A percentile compares a stretch with the other conserved stretches of the same genome.
phyloP scores from a whole-genome alignment of 2,329 filamentous ascomycete genomes.

The Juglanconis sp. region DNA sequence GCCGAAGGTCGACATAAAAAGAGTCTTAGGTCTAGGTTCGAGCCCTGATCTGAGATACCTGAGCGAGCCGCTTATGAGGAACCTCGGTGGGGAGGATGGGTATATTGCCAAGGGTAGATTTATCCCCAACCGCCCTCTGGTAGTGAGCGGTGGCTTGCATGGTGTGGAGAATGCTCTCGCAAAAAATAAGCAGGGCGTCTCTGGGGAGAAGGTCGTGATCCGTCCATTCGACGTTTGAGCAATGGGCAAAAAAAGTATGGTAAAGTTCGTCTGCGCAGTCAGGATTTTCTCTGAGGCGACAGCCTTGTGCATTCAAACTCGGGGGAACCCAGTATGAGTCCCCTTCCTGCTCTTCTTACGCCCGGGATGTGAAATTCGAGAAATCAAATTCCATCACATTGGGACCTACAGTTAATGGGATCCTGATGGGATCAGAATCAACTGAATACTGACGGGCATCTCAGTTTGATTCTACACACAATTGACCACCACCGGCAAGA shows the following conservation, averaged over 20 bases:
- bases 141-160: slow-evolving; percentile 28
- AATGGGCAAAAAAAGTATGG: not conserved
- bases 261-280: no score
- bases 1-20: slow-evolving; percentile 9
- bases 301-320: no score
- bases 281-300: no score
- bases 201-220: slow-evolving; percentile 26
- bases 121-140: slow-evolving; percentile 26
- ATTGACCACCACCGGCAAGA: no score
- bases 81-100: slow-evolving; percentile 27
- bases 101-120: slow-evolving; percentile 29
- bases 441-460: no score
- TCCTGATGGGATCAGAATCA: no score
- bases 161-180: slow-evolving; percentile 24
- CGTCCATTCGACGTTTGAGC: slow-evolving; percentile 12
- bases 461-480: no score
- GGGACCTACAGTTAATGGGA: no score
- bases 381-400: no score
- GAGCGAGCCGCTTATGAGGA: slow-evolving; percentile 27
- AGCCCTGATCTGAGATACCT: slow-evolving; percentile 25
- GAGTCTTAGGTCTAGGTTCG: slow-evolving; percentile 24
- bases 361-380: no score
- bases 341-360: no score
- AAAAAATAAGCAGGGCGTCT: slow-evolving; percentile 26
- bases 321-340: no score